Evolutionary conservation across 495 filamentous ascomycete species (phyloP).

Genomic region (Xylaria grammica): DNA sequence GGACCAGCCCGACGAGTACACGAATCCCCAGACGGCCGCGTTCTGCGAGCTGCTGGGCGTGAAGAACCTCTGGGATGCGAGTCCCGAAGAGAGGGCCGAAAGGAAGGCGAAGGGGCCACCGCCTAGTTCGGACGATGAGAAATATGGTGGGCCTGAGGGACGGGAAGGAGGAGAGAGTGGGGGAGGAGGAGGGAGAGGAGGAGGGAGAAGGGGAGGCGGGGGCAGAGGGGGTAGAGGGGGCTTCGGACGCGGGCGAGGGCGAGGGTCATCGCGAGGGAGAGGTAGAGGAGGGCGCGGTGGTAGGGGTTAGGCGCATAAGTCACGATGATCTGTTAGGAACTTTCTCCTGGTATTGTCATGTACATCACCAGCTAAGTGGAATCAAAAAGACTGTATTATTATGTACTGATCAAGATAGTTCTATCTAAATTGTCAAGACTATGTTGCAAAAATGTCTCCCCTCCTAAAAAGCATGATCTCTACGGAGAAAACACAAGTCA

Average conservation of each 20-base stretch:
- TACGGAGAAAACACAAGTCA: slow-evolving; percentile 41
- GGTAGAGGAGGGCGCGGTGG: slow-evolving; percentile 32
- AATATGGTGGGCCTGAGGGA: slow-evolving; percentile 30
- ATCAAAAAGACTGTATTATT: slow-evolving; percentile 10
- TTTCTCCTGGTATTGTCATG: not conserved
- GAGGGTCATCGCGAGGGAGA: too few species aligned
- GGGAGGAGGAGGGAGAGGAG: slow-evolving; percentile 39
- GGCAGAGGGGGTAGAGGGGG: slow-evolving; percentile 36
- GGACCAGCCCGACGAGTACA: slow-evolving; percentile 73
- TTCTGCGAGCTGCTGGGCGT: slow-evolving; percentile 84
- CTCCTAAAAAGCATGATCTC: slow-evolving; percentile 54
- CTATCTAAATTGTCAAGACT: not conserved
- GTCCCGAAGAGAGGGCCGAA: slow-evolving; percentile 66
- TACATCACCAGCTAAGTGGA: not conserved
- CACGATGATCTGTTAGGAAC: not conserved
- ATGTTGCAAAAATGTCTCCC: slow-evolving; percentile 39
- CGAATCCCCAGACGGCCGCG: slow-evolving; percentile 74
- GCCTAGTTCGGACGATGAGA: slow-evolving; percentile 19
- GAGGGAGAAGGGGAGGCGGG: slow-evolving; percentile 41
- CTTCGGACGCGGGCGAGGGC: too few species aligned
- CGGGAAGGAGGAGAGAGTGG: slow-evolving; percentile 38
- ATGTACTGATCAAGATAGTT: not conserved
- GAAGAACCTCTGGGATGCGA: slow-evolving; percentile 74
- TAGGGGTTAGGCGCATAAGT: not conserved
- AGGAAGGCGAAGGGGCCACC: slow-evolving; percentile 52